phyloP scores from a whole-genome alignment of 148 eudicot genomes.

The Rhododendron henanense region DNA sequence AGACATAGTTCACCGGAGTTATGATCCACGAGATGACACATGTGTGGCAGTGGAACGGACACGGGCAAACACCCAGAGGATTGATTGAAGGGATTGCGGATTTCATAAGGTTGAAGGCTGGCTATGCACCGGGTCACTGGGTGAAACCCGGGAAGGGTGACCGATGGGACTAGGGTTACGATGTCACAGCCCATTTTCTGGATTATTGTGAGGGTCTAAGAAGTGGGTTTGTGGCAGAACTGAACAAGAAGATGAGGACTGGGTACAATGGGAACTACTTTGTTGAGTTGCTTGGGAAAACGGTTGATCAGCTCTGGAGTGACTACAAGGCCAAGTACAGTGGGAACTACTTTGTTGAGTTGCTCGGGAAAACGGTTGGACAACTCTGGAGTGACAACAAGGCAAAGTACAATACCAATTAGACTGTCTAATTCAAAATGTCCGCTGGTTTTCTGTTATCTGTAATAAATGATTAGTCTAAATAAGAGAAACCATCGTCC shows the following conservation, averaged over 20 bases:
- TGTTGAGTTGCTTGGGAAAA: constrained; percentile 31
- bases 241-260: constrained; percentile 37
- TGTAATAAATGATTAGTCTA: not conserved
- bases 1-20: constrained; percentile 29
- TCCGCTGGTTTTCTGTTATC: not conserved
- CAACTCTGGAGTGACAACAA: constrained; percentile 34
- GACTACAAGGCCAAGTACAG: constrained; percentile 28
- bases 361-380: constrained; percentile 33
- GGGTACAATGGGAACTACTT: constrained; percentile 24
- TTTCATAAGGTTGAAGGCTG: constrained; percentile 29
- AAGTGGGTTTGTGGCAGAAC: constrained; percentile 33
- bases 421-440: not conserved
- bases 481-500: not conserved
- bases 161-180: constrained; percentile 41
- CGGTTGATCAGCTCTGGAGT: constrained; percentile 33
- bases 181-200: constrained; percentile 31
- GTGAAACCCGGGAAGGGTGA: constrained; percentile 33
- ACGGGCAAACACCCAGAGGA: constrained; percentile 22
- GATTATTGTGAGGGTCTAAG: constrained; percentile 36
- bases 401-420: constrained; percentile 1
- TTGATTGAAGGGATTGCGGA: constrained; percentile 37
- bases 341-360: constrained; percentile 19
- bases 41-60: constrained; percentile 36
- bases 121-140: constrained; percentile 17
- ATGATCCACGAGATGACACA: constrained; percentile 50